Percentiles rank a stretch among this genome's conserved stretches.
These are phyloP conservation scores for Boletus speciosus DNA, from an alignment of 768 basidiomycete species.

Conservation along the genomic window DNA sequence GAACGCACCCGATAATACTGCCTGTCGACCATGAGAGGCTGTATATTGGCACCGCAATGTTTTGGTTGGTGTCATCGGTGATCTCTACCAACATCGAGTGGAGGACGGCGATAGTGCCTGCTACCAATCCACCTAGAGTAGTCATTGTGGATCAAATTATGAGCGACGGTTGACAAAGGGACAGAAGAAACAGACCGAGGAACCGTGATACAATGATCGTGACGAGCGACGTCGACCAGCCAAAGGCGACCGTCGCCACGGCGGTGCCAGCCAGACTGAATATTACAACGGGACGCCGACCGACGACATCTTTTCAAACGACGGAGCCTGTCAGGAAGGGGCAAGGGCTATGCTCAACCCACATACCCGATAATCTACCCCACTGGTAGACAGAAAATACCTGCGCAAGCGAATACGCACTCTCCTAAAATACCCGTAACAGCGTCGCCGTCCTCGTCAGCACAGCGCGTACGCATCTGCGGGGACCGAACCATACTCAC, in stretches of 20 bases:
- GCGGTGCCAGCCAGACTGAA: slow-evolving; percentile 1
- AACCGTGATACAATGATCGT: slow-evolving; percentile 5
- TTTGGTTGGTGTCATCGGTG: slow-evolving; percentile 12
- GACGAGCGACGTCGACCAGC: slow-evolving; percentile 9
- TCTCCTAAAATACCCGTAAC: neutral
- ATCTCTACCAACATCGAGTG: slow-evolving; percentile 11
- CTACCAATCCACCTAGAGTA: slow-evolving; percentile 6
- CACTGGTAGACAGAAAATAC: slow-evolving; percentile 6
- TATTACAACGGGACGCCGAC: slow-evolving; percentile 5
- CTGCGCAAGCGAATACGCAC: slow-evolving; percentile 1
- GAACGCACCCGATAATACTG: neutral
- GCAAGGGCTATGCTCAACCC: neutral
- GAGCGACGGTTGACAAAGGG: neutral
- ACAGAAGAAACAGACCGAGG: neutral
- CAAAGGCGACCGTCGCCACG: slow-evolving; percentile 2
- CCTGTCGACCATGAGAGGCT: slow-evolving; percentile 9
- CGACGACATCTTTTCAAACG: neutral
- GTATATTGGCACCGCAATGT: slow-evolving; percentile 11
- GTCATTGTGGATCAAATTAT: neutral
- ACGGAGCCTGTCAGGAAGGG: neutral
- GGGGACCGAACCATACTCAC: neutral
- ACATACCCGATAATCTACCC: slow-evolving; percentile 6
- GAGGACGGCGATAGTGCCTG: slow-evolving; percentile 8
- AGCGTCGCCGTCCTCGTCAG: neutral
- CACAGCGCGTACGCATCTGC: neutral